phyloP scores from a whole-genome alignment of 148 eudicot species.

The Nepenthes gracilis region DNA sequence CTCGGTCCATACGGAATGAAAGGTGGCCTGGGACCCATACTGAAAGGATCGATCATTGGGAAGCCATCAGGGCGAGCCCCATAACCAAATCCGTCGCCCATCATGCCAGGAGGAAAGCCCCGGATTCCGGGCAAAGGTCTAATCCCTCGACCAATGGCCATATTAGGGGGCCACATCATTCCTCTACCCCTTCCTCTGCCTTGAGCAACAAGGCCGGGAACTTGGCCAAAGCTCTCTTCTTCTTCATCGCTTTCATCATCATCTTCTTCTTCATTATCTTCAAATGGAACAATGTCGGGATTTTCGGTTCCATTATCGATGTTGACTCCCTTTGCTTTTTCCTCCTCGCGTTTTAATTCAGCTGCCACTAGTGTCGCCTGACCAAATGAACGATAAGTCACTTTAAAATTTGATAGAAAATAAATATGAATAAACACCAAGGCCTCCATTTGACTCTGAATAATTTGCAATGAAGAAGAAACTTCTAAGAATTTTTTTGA shows the following conservation, averaged over 20 bases:
- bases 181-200: conserved; percentile 94
- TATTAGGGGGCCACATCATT: conserved; percentile 82
- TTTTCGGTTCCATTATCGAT: conserved; percentile 60
- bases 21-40: conserved; percentile 62
- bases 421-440: background rate
- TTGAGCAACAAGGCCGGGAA: conserved; percentile 30
- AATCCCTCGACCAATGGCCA: conserved; percentile 60
- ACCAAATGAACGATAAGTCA: conserved; percentile 3
- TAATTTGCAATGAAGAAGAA: too few species aligned
- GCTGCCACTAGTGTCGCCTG: conserved; percentile 78
- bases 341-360: conserved; percentile 84
- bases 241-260: conserved; percentile 93
- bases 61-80: conserved; percentile 56
- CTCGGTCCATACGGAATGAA: conserved; percentile 82
- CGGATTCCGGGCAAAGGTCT: conserved; percentile 70
- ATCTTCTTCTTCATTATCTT: conserved; percentile 96
- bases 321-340: conserved; percentile 79
- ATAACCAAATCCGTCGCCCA: conserved; percentile 80
- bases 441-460: background rate
- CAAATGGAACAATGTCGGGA: conserved; percentile 88
- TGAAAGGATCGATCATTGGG: conserved; percentile 65
- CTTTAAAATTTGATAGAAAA: background rate
- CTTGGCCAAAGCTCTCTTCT: conserved; percentile 49
- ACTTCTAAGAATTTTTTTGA: too few species aligned
- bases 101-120: conserved; percentile 68